These are phyloP conservation scores for Kernera saxatilis DNA, from an alignment of 345 rosid species.

Conservation along the genomic window DNA sequence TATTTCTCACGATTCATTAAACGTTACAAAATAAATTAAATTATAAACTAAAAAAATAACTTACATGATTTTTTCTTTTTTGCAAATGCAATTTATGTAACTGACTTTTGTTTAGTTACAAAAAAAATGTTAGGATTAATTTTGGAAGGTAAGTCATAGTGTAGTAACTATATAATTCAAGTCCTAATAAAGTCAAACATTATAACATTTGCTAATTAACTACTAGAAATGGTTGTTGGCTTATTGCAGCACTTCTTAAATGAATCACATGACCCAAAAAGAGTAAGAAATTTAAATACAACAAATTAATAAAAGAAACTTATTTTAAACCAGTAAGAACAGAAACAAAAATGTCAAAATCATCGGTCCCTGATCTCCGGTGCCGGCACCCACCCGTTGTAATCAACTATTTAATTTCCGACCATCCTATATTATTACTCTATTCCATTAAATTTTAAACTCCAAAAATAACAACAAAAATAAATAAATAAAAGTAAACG, in stretches of 20 bases:
- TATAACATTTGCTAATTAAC: not conserved
- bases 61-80: not conserved
- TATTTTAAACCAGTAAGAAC: not conserved
- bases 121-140: not conserved
- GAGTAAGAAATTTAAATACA: not conserved
- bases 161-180: not conserved
- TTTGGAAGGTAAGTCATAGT: not conserved
- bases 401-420: conserved; percentile 23
- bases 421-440: conserved; percentile 4
- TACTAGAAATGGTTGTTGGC: not conserved
- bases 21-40: not conserved
- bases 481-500: not conserved
- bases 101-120: not conserved
- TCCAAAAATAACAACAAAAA: not conserved
- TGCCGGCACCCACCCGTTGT: conserved; percentile 24
- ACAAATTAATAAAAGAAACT: not conserved
- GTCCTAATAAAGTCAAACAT: not conserved
- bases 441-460: not conserved
- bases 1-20: not conserved
- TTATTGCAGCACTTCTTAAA: not conserved
- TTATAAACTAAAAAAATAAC: not conserved
- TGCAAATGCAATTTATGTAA: not conserved
- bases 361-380: conserved; percentile 28
- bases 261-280: not conserved
- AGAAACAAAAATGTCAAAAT: conserved; percentile 3